Base-by-base conservation (phyloP, 805 yeast genomes). In the Lachancea cidri region DNA sequence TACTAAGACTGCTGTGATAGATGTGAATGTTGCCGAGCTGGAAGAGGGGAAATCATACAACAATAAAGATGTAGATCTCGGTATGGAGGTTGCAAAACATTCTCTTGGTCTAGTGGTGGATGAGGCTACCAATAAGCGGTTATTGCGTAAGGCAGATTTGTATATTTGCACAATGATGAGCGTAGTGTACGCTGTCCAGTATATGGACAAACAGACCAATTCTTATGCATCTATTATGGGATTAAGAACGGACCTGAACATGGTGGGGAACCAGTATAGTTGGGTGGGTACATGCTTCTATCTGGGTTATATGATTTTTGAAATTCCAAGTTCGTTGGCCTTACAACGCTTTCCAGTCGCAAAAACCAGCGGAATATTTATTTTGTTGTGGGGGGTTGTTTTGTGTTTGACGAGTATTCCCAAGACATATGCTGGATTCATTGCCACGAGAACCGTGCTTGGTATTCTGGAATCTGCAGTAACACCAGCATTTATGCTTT, bases 201-300 rank as follows among this genome's bases (percentile, higher is more conserved):
- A 64, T 44, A 68, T 70, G 73, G 74, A 44, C 18, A 69, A 68
- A 42, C 17, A 18, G 16, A 55, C 71, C 9, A 64, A 58, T 48
- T 58, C 68, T 1, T 64, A 62, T 45, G 72, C 72, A 2, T 49
- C 71, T 1, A 53, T 69, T 22, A 55, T 66, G 49, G 72, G 72
- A 1, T 44, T 70, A 39, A 46, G 58, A 34, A 29, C 44, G 22
- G 74, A 67, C 43, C 48, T 66, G 41, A 45, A 59, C 46, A 73
- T 74, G 73, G 40, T 50, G 45, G 61, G 64, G 13, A 43, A 44
- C 16, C 50, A 66, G 52, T 68, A 72, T 52, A 51, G 72, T 40
- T 73, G 81, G 77, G 55, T 70, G 14, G 74, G 80, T 9, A 66
- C 79, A 2, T 67, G 73, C 9, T 78, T 77, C 48, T 77, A 77